Evolutionary conservation across 2,329 filamentous ascomycete genomes (phyloP), one percentile per base, ranked within the genome.

Genomic region (Nothophaeocryptopus gaeumannii): DNA sequence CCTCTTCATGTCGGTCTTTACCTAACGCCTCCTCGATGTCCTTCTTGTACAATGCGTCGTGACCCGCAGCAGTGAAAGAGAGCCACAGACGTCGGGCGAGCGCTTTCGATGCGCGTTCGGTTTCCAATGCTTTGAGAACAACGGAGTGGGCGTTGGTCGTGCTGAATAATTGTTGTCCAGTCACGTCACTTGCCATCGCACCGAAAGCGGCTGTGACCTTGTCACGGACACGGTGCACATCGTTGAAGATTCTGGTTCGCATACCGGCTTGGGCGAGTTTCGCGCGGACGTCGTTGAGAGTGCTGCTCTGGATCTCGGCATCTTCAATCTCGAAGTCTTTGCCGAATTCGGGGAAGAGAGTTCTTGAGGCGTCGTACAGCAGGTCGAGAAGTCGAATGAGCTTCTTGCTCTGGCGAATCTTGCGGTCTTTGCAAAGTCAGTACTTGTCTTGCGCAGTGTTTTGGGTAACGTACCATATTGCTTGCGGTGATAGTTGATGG

Each of bases 151-250:
- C 61, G 16, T 54, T 59, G 38, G 45, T 62, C 0, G 56, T 47
- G 31, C 47, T 91, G 72, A 92, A 90, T 31, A 92, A 83, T 60
- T 91, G 80, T 71, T 90, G 91, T 56, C 89, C 89, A 0, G 88
- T 90, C 54, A 95, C 88, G 64, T 93, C 89, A 3, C 86, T 86
- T 1, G 89, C 88, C 45, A 95, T 80, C 63, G 90, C 89, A 30
- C 89, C 89, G 67, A 95, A 88, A 1, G 84, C 86, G 1, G 86
- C 88, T 0, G 88, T 90, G 49, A 93, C 81, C 70, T 90, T 92
- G 74, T 89, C 88, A 60, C 88, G 87, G 39, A 92, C 75, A 33
- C 45, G 31, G 36, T 47, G 45, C 14, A 47, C 37, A 20, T 47
- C 40, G 31, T 47, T 13, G 86, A 82, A 35, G 84, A 84, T 45